Percentiles rank a stretch among this genome's conserved stretches.
Evolutionary conservation across 805 yeast genomes (phyloP).

Genomic region (Suhomyces xylopsoci): DNA sequence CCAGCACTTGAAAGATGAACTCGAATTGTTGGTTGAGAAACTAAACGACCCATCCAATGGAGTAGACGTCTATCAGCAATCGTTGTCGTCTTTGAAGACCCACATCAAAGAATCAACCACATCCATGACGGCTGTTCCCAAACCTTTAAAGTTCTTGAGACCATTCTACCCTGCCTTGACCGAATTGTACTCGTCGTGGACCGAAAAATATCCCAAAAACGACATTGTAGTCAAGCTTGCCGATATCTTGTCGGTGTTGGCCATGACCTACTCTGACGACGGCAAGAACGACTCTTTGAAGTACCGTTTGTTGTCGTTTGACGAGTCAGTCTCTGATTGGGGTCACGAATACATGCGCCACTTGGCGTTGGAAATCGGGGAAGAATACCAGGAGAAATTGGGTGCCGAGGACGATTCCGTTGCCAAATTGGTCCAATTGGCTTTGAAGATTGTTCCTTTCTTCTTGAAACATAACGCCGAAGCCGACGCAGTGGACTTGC

Average conservation of each 20-base stretch:
- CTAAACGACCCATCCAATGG: constrained; percentile 54
- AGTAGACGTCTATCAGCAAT: constrained; percentile 47
- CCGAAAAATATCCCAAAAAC: constrained; percentile 11
- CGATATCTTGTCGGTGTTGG: constrained; percentile 87
- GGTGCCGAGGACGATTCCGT: constrained; percentile 35
- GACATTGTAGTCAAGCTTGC: constrained; percentile 59
- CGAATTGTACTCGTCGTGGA: constrained; percentile 67
- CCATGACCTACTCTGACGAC: constrained; percentile 88
- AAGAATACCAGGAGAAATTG: constrained; percentile 58
- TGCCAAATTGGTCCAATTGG: constrained; percentile 54
- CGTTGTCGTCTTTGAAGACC: constrained; percentile 62
- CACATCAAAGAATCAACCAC: constrained; percentile 90
- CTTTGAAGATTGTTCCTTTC: constrained; percentile 79
- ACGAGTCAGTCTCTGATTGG: constrained; percentile 74
- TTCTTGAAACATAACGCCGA: constrained; percentile 95
- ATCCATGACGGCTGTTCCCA: constrained; percentile 99
- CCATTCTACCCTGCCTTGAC: constrained; percentile 77
- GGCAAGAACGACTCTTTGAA: constrained; percentile 76
- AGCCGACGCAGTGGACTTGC: constrained; percentile 94
- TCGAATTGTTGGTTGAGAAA: constrained; percentile 83
- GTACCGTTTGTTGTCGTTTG: constrained; percentile 64
- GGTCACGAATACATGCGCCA: constrained; percentile 98
- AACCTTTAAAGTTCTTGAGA: constrained; percentile 91
- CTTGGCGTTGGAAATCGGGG: constrained; percentile 92
- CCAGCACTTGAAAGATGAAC: constrained; percentile 76